phyloP scores from a whole-genome alignment of 495 filamentous ascomycete species.

The Cenococcum geophilum region DNA sequence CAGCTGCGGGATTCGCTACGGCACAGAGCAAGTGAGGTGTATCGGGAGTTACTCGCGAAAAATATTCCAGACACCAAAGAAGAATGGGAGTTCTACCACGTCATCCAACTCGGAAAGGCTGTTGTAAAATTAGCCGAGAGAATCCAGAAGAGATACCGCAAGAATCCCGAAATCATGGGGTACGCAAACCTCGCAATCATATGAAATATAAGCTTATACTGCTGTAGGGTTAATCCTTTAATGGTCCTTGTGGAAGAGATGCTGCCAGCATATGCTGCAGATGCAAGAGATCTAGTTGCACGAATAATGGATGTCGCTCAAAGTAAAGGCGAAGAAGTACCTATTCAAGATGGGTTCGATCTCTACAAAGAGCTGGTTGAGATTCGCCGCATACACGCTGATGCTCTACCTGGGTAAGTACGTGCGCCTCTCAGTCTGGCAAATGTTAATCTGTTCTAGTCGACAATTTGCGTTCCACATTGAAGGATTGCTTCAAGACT shows the following conservation, averaged over 20 bases:
- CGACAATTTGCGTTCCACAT: constrained; percentile 73
- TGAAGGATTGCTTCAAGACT: constrained; percentile 77
- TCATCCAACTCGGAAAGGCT: constrained; percentile 79
- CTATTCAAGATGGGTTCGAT: constrained; percentile 86
- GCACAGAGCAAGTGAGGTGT: constrained; percentile 65
- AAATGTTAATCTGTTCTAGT: constrained; percentile 29
- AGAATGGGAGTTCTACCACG: constrained; percentile 78
- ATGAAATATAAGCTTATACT: too few relatives aligned
- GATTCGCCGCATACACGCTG: constrained; percentile 69
- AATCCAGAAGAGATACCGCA: constrained; percentile 86
- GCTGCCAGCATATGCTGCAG: constrained; percentile 82
- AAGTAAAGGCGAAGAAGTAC: constrained; percentile 64
- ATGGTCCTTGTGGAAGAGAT: constrained; percentile 73
- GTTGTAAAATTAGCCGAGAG: constrained; percentile 75
- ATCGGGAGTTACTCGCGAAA: constrained; percentile 63
- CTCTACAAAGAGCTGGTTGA: constrained; percentile 82
- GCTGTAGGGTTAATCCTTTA: constrained; percentile 60
- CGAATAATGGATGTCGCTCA: constrained; percentile 69
- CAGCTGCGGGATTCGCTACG: constrained; percentile 67
- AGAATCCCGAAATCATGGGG: constrained; percentile 83
- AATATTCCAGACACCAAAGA: constrained; percentile 68
- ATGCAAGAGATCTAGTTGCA: constrained; percentile 73
- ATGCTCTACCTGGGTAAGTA: constrained; percentile 58
- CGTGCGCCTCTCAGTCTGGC: background rate
- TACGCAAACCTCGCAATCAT: too few relatives aligned